Percentiles rank a stretch among this genome's conserved stretches.
phyloP scores from a whole-genome alignment of 768 basidiomycete species.

The Antrodiella citrinella region DNA sequence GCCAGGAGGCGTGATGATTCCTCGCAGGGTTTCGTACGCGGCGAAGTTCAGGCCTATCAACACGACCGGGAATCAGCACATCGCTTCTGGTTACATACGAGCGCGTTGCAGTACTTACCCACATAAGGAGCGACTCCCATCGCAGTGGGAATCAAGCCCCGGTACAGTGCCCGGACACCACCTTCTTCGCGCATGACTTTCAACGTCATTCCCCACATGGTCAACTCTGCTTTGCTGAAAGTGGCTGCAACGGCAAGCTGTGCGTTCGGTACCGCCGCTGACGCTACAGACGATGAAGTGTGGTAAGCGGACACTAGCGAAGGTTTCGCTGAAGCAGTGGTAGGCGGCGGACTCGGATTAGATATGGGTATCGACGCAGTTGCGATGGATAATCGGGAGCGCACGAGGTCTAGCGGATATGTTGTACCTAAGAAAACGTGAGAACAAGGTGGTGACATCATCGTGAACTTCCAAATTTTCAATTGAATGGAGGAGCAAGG shows the following conservation, averaged over 20 bases:
- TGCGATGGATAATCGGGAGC: conserved; percentile 87
- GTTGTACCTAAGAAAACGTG: conserved; percentile 49
- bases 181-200: conserved; percentile 92
- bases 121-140: conserved; percentile 88
- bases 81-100: conserved; percentile 3
- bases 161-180: conserved; percentile 78
- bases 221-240: conserved; percentile 47
- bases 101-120: conserved; percentile 17
- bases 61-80: conserved; percentile 1
- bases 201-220: conserved; percentile 82
- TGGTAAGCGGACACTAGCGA: conserved; percentile 47
- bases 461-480: not conserved
- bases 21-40: conserved; percentile 79
- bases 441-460: not conserved
- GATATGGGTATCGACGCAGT: conserved; percentile 61
- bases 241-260: conserved; percentile 20
- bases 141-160: conserved; percentile 78
- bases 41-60: conserved; percentile 74
- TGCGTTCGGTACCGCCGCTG: not conserved
- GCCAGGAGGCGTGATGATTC: conserved; percentile 74
- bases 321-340: conserved; percentile 24
- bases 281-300: conserved; percentile 34
- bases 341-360: conserved; percentile 17
- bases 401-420: conserved; percentile 90
- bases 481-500: conserved; percentile 3